Percentiles rank a stretch among this genome's conserved stretches.
Conservation (phyloP, 441 rosid genomes). For the Corymbia citriodora region DNA sequence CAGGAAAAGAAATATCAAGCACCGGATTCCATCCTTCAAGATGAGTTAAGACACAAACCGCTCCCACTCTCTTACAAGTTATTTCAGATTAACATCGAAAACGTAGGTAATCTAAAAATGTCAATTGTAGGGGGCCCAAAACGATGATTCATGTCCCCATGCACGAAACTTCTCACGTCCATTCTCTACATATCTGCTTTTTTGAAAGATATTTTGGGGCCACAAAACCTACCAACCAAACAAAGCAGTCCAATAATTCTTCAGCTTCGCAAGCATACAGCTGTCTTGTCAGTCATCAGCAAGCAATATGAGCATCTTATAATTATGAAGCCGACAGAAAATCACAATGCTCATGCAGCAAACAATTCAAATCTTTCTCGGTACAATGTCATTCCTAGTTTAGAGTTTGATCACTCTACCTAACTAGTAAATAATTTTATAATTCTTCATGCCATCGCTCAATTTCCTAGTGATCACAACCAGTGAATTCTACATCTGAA, state of each 20-base stretch:
- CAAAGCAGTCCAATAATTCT: neutral
- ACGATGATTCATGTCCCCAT: neutral
- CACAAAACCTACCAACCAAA: neutral
- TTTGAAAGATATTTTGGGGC: neutral
- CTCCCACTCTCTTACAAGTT: neutral
- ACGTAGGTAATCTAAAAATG: neutral
- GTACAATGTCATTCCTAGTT: neutral
- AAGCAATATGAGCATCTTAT: neutral
- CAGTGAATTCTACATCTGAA: neutral
- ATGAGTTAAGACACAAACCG: neutral
- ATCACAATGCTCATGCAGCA: neutral
- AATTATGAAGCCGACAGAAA: neutral
- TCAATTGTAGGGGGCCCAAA: neutral
- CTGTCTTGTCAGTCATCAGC: neutral
- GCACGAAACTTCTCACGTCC: neutral
- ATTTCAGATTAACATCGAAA: neutral
- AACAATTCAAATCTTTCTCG: neutral
- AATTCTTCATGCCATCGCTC: neutral
- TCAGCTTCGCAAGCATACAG: neutral
- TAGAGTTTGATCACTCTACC: neutral
- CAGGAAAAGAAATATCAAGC: neutral
- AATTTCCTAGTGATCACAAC: neutral
- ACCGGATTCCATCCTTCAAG: neutral
- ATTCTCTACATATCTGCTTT: neutral
- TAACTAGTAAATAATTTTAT: neutral